Percentiles rank a stretch among this genome's conserved stretches.
Evolutionary conservation across 1,284 basidiomycete genomes (phyloP).

Genomic region (Hemileia vastatrix): DNA sequence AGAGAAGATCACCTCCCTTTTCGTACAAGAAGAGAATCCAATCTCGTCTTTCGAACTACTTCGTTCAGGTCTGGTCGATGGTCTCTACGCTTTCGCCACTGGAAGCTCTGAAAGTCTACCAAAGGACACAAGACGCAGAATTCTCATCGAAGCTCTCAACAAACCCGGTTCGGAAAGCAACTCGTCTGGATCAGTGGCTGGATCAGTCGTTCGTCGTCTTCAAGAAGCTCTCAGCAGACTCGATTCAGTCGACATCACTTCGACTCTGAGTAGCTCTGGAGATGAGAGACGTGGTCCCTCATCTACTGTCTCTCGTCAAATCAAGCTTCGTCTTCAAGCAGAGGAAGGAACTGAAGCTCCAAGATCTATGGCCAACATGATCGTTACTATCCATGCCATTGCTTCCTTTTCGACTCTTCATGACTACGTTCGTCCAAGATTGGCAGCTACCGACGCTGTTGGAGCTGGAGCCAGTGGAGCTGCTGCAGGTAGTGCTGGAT

Average conservation of each 20-base stretch:
- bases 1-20: constrained; percentile 27
- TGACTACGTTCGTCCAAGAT: constrained; percentile 41
- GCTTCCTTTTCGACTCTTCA: constrained; percentile 38
- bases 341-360: constrained; percentile 35
- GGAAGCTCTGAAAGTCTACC: constrained; percentile 22
- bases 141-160: constrained; percentile 30
- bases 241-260: constrained; percentile 37
- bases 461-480: neutral
- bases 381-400: constrained; percentile 41
- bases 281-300: constrained; percentile 31
- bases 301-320: constrained; percentile 34
- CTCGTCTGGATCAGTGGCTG: neutral
- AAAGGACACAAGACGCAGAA: constrained; percentile 24
- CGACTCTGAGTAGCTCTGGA: constrained; percentile 28
- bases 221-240: constrained; percentile 39
- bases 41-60: constrained; percentile 42
- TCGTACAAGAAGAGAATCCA: constrained; percentile 31
- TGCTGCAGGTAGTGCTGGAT: no score
- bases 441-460: constrained; percentile 12
- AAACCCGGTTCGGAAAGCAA: neutral
- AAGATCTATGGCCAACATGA: constrained; percentile 34
- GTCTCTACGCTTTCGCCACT: constrained; percentile 35
- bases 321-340: constrained; percentile 37
- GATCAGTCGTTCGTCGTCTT: constrained; percentile 30
- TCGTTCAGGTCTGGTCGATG: constrained; percentile 35